Evolutionary conservation across 148 eudicot species (phyloP), one percentile per base, ranked within the genome.

Genomic region (Drosera capensis): DNA sequence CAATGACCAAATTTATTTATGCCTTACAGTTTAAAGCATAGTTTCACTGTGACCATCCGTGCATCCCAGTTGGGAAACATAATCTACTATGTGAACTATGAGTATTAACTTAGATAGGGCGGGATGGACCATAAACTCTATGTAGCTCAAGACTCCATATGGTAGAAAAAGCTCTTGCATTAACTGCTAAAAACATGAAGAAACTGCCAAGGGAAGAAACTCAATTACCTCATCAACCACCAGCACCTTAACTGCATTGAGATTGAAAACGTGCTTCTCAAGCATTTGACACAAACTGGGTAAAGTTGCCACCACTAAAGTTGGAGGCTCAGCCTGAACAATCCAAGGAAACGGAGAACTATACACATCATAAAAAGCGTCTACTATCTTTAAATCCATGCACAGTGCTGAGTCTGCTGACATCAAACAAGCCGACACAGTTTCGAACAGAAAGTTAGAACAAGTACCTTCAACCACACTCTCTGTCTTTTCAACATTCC

Each of bases 401-500:
- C 5, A 34, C 38, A 34, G 11, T 34, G 38, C 14, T 15, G 24
- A 50, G 18, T 41, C 14, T 34, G 38, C 14, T 15, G 24, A 50
- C 17, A 46, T 15, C n/a, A 22, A 49, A 16, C 14, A 40, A 42
- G 31, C 19, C 25, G 46, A 52, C 22, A 31, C 41, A 18, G n/a
- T n/a, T n/a, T n/a, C n/a, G n/a, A n/a, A n/a, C n/a, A n/a, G n/a
- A n/a, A n/a, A n/a, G n/a, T n/a, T n/a, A n/a, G n/a, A n/a, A n/a
- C n/a, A n/a, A n/a, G 20, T 58, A 87, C 97, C 94, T 88, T 88
- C 49, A 88, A 70, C 97, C 97, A 88, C 52, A 68, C 75, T 68
- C 60, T 75, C 35, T 88, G 97, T 46, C 97, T 84, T 66, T 51
- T 84, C 72, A 88, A 62, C 52, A 68, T 72, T 58, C 97, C 97